These are phyloP conservation scores for Simplicillium aogashimaense DNA, from an alignment of 2,329 filamentous ascomycete genomes.

Conservation along the genomic window DNA sequence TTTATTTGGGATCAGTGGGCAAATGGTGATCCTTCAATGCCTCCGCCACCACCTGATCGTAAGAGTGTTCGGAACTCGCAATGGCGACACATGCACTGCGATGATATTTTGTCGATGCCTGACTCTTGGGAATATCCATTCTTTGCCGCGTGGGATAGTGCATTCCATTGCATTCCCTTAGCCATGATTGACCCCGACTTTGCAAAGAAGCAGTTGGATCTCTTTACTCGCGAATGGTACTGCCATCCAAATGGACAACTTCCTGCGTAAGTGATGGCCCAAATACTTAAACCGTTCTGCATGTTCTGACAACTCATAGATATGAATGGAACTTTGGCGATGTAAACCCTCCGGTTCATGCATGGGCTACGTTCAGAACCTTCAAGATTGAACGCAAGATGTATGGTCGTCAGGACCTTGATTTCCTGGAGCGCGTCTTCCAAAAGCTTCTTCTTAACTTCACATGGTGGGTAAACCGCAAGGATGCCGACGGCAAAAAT, in stretches of 20 bases:
- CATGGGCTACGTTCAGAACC: conserved; percentile 88
- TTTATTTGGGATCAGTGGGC: conserved; percentile 99
- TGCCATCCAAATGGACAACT: conserved; percentile 96
- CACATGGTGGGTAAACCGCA: conserved; percentile 98
- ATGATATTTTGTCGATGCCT: conserved; percentile 94
- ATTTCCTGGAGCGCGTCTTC: conserved; percentile 93
- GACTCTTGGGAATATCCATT: conserved; percentile 99
- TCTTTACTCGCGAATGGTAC: conserved; percentile 97
- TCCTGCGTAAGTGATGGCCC: conserved; percentile 54
- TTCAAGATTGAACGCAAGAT: conserved; percentile 99
- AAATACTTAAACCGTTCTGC: background rate
- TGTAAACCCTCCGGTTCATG: conserved; percentile 92
- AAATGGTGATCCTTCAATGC: conserved; percentile 81
- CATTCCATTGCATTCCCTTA: conserved; percentile 91
- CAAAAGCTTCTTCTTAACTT: conserved; percentile 95
- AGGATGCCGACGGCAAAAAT: conserved; percentile 90
- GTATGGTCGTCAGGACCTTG: conserved; percentile 87
- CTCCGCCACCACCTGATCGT: conserved; percentile 70
- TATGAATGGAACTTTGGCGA: conserved; percentile 97
- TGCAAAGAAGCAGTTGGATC: conserved; percentile 92
- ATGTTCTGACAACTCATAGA: conserved; percentile 20
- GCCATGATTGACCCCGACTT: conserved; percentile 98
- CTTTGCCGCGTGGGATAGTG: conserved; percentile 94
- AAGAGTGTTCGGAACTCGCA: conserved; percentile 77
- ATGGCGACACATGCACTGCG: conserved; percentile 92